phyloP scores from a whole-genome alignment of 495 filamentous ascomycete species.

The Melanomma pulvis-pyrius region DNA sequence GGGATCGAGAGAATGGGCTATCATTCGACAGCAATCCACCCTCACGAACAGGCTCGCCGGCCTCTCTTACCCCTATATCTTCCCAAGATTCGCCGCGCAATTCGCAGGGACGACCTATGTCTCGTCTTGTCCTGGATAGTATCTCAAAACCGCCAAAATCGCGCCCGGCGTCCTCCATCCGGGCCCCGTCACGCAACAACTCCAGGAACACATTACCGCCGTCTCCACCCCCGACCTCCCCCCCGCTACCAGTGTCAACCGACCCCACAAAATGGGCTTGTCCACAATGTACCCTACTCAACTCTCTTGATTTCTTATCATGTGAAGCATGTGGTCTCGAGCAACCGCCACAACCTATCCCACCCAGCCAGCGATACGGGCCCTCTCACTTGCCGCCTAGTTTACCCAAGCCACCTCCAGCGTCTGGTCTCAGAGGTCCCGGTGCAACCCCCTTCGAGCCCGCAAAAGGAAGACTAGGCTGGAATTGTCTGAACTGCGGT shows the following conservation, averaged over 20 bases:
- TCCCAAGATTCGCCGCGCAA: conserved; percentile 3
- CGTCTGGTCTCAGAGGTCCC: conserved; percentile 9
- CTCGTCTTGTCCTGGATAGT: conserved; percentile 40
- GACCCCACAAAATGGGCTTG: conserved; percentile 67
- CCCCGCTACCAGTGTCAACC: conserved; percentile 29
- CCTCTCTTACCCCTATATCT: neutral
- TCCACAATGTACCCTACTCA: conserved; percentile 78
- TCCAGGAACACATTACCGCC: conserved; percentile 13
- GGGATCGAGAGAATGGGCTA: conserved; percentile 55
- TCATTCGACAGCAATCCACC: conserved; percentile 58
- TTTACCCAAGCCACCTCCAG: conserved; percentile 26
- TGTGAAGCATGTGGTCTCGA: conserved; percentile 80
- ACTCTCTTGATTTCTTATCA: conserved; percentile 66
- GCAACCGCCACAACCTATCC: conserved; percentile 52
- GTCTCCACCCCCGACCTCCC: conserved; percentile 18
- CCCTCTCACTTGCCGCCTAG: conserved; percentile 5
- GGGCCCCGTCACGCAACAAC: neutral
- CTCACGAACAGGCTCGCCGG: conserved; percentile 19
- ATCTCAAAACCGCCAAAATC: conserved; percentile 16
- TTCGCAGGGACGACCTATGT: conserved; percentile 34
- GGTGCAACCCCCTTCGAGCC: conserved; percentile 31
- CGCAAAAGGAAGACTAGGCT: conserved; percentile 40
- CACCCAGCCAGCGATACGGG: conserved; percentile 28
- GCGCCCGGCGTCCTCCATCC: neutral
- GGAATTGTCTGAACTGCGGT: conserved; percentile 47